Evolutionary conservation across 371 early-diverging fungal species (phyloP).

Genomic region (Syncephalastrum monosporum): DNA sequence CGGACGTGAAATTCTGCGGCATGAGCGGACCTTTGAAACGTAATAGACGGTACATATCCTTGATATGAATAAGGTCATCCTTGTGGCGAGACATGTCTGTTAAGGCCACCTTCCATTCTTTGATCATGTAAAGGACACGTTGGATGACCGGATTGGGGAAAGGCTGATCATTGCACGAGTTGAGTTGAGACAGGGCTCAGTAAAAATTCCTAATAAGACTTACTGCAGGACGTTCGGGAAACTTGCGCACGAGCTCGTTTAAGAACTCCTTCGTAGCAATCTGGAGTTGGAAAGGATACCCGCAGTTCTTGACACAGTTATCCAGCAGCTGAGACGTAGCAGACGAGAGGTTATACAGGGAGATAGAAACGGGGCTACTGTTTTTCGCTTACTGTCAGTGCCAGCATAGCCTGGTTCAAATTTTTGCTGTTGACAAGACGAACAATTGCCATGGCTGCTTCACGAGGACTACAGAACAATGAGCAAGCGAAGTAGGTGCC

Average conservation of each 20-base stretch:
- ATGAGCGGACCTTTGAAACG: conserved; percentile 67
- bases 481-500: too few species aligned
- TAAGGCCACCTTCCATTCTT: conserved; percentile 92
- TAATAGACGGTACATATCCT: conserved; percentile 91
- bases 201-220: not conserved
- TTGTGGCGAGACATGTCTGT: conserved; percentile 85
- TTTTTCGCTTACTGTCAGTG: conserved; percentile 63
- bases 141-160: conserved; percentile 70
- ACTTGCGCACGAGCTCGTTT: conserved; percentile 92
- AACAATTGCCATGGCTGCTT: conserved; percentile 84
- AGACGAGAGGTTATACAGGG: not conserved
- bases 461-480: conserved; percentile 67
- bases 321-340: conserved; percentile 73
- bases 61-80: conserved; percentile 90
- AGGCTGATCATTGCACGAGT: conserved; percentile 9
- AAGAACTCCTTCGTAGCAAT: conserved; percentile 95
- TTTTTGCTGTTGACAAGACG: conserved; percentile 78
- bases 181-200: not conserved
- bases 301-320: conserved; percentile 96
- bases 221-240: conserved; percentile 84
- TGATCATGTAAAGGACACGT: conserved; percentile 89
- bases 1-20: too few species aligned
- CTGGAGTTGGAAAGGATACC: conserved; percentile 95
- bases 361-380: too few species aligned
- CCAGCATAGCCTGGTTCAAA: conserved; percentile 71